Evolutionary conservation across 306 rosid species (phyloP).

Genomic region (Quercus berberidifolia): DNA sequence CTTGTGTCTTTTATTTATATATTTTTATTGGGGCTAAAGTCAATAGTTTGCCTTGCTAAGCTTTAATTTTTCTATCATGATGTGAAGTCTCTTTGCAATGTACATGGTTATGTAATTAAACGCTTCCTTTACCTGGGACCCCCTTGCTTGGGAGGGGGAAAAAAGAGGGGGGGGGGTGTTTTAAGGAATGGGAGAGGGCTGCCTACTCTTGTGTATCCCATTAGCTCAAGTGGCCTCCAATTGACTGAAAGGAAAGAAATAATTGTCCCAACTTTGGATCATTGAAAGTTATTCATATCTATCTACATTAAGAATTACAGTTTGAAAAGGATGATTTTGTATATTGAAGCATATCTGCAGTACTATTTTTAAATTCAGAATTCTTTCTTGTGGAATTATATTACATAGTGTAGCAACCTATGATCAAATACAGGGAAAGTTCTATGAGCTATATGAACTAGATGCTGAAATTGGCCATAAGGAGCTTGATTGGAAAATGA

Average conservation of each 20-base stretch:
- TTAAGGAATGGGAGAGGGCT: neutral
- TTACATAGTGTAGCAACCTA: neutral
- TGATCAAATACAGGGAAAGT: conserved; percentile 66
- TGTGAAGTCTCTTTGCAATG: neutral
- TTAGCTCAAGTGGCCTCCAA: neutral
- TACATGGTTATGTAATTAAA: neutral
- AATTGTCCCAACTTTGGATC: neutral
- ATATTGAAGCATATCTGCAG: neutral
- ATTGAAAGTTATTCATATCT: neutral
- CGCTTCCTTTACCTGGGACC: neutral
- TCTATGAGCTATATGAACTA: conserved; percentile 91
- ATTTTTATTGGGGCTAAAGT: neutral
- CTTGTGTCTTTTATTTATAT: neutral
- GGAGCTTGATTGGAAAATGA: conserved; percentile 99
- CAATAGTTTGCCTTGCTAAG: neutral
- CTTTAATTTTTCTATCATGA: neutral
- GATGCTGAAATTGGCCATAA: conserved; percentile 98
- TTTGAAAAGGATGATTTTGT: neutral
- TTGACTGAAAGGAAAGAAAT: neutral
- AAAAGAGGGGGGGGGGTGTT: neutral
- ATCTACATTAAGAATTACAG: neutral
- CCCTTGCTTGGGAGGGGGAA: no score
- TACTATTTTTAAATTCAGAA: neutral
- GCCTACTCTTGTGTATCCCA: neutral
- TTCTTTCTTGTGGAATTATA: conserved; percentile 18